Evolutionary conservation across 1,284 basidiomycete genomes (phyloP), one percentile per base, ranked within the genome.

Genomic region (Rhodotorula sp.): DNA sequence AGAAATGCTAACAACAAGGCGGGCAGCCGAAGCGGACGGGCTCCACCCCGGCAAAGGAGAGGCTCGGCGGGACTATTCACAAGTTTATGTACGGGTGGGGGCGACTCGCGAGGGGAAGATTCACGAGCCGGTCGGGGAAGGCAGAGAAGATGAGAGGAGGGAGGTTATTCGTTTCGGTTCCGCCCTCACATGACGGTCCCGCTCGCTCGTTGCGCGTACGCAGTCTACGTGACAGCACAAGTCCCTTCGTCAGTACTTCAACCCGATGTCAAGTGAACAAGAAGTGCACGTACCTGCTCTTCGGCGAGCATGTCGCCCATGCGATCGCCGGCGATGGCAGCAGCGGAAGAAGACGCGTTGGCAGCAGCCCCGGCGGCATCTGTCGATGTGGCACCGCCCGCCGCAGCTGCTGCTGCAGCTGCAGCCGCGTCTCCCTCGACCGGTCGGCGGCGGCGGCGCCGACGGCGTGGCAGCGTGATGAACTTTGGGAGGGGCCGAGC

Each of bases 401-500:
- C 37, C 33, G 1, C 66, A 45, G 73, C 59, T 3, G 72, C 59
- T 3, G 72, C 76, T 14, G 66, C 56, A 12, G 46, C 59, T 58
- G 70, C 33, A 8, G 60, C 64, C 37, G 66, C 62, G 4, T 60
- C 24, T 0, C 57, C 37, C 26, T 70, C 70, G 20, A 62, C 67
- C 53, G 70, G 73, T 4, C 67, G 64, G 24, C 79, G 75, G 60
- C 84, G 75, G 64, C 84, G 78, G 56, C 84, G 71, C 22, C 84
- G 77, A 45, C 84, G 77, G 48, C 84, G 77, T 0, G 83, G 84
- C 3, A 84, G 77, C 18, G 83, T 84, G 76, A 84, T 84, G 76
- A 84, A 92, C 76, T 89, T 88, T 24, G 94, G 93, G 90, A 97
- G 94, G 24, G 87, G 85, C 60, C 95, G 86, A 61, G 88, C 87